Conservation (phyloP, 768 basidiomycete species). For the Suillus clintonianus region DNA sequence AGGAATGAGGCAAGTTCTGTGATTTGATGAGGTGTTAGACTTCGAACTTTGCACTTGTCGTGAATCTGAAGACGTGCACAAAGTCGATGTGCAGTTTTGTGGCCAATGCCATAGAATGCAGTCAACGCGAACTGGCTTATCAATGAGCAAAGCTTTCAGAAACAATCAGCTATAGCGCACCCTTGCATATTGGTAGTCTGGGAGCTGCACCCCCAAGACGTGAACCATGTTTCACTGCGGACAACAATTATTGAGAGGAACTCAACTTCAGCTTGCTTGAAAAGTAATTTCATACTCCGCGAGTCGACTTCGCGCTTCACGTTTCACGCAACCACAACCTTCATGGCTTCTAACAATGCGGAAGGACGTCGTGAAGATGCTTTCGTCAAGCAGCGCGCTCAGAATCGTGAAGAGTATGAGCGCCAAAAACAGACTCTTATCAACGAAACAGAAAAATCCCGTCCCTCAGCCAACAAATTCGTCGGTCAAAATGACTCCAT, state of each 20-base stretch:
- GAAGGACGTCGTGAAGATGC: conserved; percentile 89
- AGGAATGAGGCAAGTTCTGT: conserved; percentile 93
- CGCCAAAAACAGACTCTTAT: conserved; percentile 80
- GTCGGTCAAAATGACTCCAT: conserved; percentile 93
- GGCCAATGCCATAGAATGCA: conserved; percentile 86
- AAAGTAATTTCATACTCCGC: conserved; percentile 28
- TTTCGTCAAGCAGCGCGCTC: conserved; percentile 78
- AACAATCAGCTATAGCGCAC: conserved; percentile 44
- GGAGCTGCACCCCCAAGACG: conserved; percentile 82
- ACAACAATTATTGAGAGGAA: not conserved
- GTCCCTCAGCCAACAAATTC: conserved; percentile 85
- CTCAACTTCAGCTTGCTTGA: conserved; percentile 8
- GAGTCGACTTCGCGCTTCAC: conserved; percentile 7
- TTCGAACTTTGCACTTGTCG: conserved; percentile 75
- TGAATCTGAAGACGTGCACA: conserved; percentile 94
- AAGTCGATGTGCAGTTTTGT: conserved; percentile 70
- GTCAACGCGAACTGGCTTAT: conserved; percentile 79
- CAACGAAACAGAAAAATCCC: conserved; percentile 89
- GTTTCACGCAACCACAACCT: conserved; percentile 14
- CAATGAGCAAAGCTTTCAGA: conserved; percentile 2
- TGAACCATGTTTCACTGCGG: conserved; percentile 63
- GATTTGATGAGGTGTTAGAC: conserved; percentile 84
- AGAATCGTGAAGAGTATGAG: conserved; percentile 80
- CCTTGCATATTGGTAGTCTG: conserved; percentile 73
- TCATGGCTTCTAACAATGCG: conserved; percentile 74